Evolutionary conservation across 1,139 yeast genomes (phyloP).

Genomic region (Yamadazyma taylorii): DNA sequence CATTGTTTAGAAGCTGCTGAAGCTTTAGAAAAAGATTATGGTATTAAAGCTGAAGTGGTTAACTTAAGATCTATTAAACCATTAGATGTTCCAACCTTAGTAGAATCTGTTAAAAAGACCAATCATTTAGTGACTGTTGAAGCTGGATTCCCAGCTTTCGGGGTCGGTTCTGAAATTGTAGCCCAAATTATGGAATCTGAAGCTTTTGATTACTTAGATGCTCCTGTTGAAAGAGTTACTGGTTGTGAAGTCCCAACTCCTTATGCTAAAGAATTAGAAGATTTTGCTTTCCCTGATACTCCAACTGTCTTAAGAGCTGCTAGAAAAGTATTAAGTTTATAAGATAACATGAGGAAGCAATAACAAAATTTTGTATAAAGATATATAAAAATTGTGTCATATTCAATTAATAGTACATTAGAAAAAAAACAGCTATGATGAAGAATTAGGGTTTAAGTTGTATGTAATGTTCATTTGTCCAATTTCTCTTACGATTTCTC

Average conservation of each 20-base stretch:
- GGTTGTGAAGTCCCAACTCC: conserved; percentile 99
- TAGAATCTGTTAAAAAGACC: conserved; percentile 92
- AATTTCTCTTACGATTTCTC: too few relatives aligned
- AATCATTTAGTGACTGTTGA: conserved; percentile 95
- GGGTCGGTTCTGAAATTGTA: conserved; percentile 97
- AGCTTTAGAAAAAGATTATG: conserved; percentile 75
- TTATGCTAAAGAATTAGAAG: conserved; percentile 94
- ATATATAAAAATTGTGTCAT: background rate
- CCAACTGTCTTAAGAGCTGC: conserved; percentile 89
- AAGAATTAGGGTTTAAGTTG: too few relatives aligned
- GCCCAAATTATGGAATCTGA: conserved; percentile 99
- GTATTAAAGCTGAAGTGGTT: conserved; percentile 89
- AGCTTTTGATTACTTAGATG: conserved; percentile 97
- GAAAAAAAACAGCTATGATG: too few relatives aligned
- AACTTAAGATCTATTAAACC: conserved; percentile 98
- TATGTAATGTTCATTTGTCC: too few relatives aligned
- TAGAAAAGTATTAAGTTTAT: conserved; percentile 81
- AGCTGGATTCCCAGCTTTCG: conserved; percentile 97
- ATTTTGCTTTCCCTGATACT: conserved; percentile 97
- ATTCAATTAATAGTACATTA: too few relatives aligned
- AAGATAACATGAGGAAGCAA: conserved; percentile 19
- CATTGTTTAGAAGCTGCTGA: conserved; percentile 91
- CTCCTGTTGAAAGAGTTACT: conserved; percentile 97
- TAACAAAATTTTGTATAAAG: too few relatives aligned
- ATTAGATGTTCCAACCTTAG: conserved; percentile 82